Percentiles rank a stretch among this genome's conserved stretches.
Conservation (phyloP, 768 basidiomycete species). For the Tricholomella constricta region DNA sequence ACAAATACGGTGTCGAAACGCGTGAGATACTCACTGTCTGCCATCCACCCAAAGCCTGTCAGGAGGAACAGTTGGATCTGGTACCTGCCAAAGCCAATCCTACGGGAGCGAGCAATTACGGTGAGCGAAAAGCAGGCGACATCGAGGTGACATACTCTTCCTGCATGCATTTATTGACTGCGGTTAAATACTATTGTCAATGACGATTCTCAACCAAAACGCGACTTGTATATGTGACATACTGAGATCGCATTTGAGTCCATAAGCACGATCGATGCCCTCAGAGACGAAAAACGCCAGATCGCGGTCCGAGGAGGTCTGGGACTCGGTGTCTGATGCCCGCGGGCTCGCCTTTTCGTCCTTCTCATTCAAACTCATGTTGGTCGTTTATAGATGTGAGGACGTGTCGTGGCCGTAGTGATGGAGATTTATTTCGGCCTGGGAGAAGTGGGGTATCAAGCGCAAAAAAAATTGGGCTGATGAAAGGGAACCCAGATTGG, state of each 20-base stretch:
- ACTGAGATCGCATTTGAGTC: conserved; percentile 24
- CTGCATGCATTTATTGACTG: conserved; percentile 49
- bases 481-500: not conserved
- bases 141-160: conserved; percentile 35
- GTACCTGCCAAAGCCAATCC: conserved; percentile 53
- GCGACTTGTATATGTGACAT: conserved; percentile 1
- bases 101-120: conserved; percentile 14
- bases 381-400: not conserved
- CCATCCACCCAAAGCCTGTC: conserved; percentile 50
- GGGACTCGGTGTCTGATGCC: conserved; percentile 5
- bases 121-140: not conserved
- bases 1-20: not conserved
- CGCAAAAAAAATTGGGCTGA: not conserved
- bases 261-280: conserved; percentile 20
- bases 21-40: conserved; percentile 41
- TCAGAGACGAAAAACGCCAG: not conserved
- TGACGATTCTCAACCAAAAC: not conserved
- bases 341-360: not conserved
- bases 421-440: not conserved
- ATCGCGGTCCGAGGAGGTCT: not conserved
- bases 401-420: not conserved
- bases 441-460: not conserved
- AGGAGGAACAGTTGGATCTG: conserved; percentile 49
- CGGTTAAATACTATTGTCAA: not conserved
- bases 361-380: conserved; percentile 1